A percentile compares a stretch with the other conserved stretches of the same genome.
Evolutionary conservation across 2,329 filamentous ascomycete genomes (phyloP).

Genomic region (Rugonectria rugulosa): DNA sequence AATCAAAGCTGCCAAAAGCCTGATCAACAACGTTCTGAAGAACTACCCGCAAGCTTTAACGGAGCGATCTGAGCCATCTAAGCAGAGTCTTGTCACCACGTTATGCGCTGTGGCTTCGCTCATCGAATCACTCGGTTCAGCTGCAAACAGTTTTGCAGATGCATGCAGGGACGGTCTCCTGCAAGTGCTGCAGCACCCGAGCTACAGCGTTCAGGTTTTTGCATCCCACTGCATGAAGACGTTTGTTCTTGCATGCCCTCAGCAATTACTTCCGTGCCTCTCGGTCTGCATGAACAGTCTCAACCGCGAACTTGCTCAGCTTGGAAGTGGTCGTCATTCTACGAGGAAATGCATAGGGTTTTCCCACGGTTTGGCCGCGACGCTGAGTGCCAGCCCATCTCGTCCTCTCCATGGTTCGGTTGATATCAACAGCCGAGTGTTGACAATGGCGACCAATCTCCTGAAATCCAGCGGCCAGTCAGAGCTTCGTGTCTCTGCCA

Average conservation of each 20-base stretch:
- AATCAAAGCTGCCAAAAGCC: constrained; percentile 77
- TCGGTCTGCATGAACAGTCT: constrained; percentile 98
- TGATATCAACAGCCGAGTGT: constrained; percentile 90
- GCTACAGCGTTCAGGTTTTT: constrained; percentile 94
- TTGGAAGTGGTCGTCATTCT: constrained; percentile 78
- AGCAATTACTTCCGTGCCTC: constrained; percentile 88
- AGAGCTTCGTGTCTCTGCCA: constrained; percentile 88
- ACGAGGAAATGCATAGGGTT: constrained; percentile 87
- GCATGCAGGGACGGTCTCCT: constrained; percentile 84
- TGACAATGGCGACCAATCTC: constrained; percentile 89
- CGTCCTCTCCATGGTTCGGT: constrained; percentile 94
- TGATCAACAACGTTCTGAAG: constrained; percentile 90
- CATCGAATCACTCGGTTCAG: constrained; percentile 81
- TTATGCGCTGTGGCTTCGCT: constrained; percentile 82
- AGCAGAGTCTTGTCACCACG: constrained; percentile 81
- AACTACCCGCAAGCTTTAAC: constrained; percentile 92
- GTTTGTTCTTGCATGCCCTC: constrained; percentile 89
- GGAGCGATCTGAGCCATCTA: constrained; percentile 87
- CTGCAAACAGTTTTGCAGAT: constrained; percentile 81
- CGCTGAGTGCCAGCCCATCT: constrained; percentile 86
- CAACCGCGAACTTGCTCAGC: constrained; percentile 80
- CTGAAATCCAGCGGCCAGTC: constrained; percentile 92
- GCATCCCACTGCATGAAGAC: constrained; percentile 85
- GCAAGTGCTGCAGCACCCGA: constrained; percentile 91
- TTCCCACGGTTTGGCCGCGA: constrained; percentile 88